Conservation (phyloP, 2,329 filamentous ascomycete genomes). For the Fusarium floridanum region DNA sequence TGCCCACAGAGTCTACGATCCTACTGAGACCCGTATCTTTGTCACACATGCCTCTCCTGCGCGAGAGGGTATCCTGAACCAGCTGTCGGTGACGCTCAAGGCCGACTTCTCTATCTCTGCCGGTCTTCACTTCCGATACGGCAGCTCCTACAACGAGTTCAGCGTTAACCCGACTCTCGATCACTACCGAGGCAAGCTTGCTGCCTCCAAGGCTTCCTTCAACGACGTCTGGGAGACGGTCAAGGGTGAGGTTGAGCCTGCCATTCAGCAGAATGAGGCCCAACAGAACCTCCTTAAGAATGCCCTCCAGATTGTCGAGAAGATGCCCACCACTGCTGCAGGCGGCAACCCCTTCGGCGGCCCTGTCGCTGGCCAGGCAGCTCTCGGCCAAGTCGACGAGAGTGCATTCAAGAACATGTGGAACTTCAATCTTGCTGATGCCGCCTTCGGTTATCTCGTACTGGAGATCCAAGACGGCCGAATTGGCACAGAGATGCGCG, state of each 20-base stretch:
- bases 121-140: constrained; percentile 97
- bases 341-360: constrained; percentile 98
- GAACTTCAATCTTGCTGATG: constrained; percentile 99
- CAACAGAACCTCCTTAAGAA: constrained; percentile 94
- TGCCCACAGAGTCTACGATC: constrained; percentile 97
- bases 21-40: constrained; percentile 96
- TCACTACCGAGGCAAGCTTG: constrained; percentile 98
- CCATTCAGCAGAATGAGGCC: constrained; percentile 91
- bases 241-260: constrained; percentile 93
- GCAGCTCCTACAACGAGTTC: constrained; percentile 99
- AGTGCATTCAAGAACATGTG: constrained; percentile 99
- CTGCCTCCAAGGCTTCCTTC: constrained; percentile 97
- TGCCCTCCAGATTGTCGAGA: constrained; percentile 92
- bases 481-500: constrained; percentile 98
- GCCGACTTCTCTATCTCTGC: constrained; percentile 98
- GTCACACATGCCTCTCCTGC: constrained; percentile 97
- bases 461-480: constrained; percentile 94
- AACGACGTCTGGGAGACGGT: constrained; percentile 99
- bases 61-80: constrained; percentile 95
- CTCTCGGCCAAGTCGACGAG: constrained; percentile 93
- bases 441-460: constrained; percentile 95
- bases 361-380: constrained; percentile 76
- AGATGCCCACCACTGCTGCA: constrained; percentile 96
- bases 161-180: constrained; percentile 98
- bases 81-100: constrained; percentile 96